Percentiles rank a stretch among this genome's conserved stretches.
Conservation (phyloP, 2,329 filamentous ascomycete genomes). For the Aureobasidium zeae region DNA sequence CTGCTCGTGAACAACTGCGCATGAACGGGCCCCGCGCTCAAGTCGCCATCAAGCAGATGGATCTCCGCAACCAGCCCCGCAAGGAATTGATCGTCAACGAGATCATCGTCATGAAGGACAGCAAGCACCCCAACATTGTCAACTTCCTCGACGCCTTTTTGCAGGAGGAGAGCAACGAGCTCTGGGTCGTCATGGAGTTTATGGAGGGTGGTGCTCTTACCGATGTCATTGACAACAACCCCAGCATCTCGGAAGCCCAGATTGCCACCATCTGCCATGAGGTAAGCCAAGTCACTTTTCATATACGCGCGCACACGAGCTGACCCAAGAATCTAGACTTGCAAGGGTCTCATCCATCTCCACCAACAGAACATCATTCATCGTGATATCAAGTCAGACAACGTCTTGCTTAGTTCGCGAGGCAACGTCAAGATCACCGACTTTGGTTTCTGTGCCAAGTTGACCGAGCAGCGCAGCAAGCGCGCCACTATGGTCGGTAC, state of each 20-base stretch:
- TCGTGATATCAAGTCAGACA: constrained; percentile 98
- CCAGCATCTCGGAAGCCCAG: constrained; percentile 86
- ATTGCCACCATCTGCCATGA: constrained; percentile 96
- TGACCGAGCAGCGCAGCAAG: constrained; percentile 93
- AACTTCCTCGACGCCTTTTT: constrained; percentile 97
- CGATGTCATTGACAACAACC: constrained; percentile 97
- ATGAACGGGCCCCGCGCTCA: constrained; percentile 74
- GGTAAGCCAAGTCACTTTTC: constrained; percentile 48
- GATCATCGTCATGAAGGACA: constrained; percentile 99
- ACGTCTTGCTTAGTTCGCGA: constrained; percentile 85
- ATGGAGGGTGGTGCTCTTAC: constrained; percentile 98
- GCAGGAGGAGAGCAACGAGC: constrained; percentile 83
- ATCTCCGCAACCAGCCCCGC: constrained; percentile 88
- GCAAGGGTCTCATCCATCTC: constrained; percentile 85
- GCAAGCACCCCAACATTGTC: constrained; percentile 95
- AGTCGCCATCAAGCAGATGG: constrained; percentile 99
- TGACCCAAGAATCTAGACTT: constrained; percentile 58
- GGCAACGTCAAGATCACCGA: constrained; percentile 95
- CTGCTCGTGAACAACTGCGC: constrained; percentile 68
- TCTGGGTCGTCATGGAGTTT: constrained; percentile 99
- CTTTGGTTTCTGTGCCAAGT: constrained; percentile 98
- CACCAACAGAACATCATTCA: constrained; percentile 97
- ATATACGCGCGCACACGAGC: constrained; percentile 12
- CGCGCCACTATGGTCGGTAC: constrained; percentile 98
- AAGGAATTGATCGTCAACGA: constrained; percentile 99